Percentiles rank a stretch among this genome's conserved stretches.
These are phyloP conservation scores for Globisporangium barbulae DNA, from an alignment of 352 stramenopile genomes.

Conservation along the genomic window DNA sequence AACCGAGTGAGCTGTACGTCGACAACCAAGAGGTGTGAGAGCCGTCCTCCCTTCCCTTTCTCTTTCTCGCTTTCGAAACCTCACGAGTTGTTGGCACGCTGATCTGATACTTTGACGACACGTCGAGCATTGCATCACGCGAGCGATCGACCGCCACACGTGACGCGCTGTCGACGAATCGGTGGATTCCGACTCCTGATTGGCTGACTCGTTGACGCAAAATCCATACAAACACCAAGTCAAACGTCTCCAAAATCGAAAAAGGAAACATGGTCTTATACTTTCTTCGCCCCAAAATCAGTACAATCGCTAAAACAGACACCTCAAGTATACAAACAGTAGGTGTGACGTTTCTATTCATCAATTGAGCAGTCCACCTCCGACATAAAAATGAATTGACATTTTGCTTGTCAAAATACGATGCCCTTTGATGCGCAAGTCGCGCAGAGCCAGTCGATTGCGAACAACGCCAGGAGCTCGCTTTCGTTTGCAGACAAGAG, in stretches of 20 bases:
- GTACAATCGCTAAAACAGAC: too few species aligned
- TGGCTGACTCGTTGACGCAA: conserved; percentile 1
- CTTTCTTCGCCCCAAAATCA: too few species aligned
- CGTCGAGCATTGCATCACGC: neutral
- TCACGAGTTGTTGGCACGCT: neutral
- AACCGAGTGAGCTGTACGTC: neutral
- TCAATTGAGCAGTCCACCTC: too few species aligned
- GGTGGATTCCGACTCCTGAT: neutral
- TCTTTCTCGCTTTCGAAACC: neutral
- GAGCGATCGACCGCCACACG: neutral
- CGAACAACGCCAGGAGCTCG: neutral
- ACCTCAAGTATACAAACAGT: too few species aligned
- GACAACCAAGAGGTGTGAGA: conserved; percentile 4
- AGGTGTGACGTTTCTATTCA: too few species aligned
- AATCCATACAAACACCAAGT: too few species aligned
- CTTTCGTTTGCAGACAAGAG: conserved; percentile 13
- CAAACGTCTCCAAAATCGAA: too few species aligned
- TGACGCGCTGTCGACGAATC: conserved; percentile 15
- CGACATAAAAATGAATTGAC: too few species aligned
- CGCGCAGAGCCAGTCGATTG: conserved; percentile 9
- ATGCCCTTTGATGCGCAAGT: conserved; percentile 3
- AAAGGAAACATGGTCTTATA: too few species aligned
- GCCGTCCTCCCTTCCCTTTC: neutral
- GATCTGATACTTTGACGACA: conserved; percentile 8
- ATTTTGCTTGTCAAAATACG: too few species aligned